phyloP scores from a whole-genome alignment of 768 basidiomycete genomes.

The Kwoniella mangroviensis region DNA sequence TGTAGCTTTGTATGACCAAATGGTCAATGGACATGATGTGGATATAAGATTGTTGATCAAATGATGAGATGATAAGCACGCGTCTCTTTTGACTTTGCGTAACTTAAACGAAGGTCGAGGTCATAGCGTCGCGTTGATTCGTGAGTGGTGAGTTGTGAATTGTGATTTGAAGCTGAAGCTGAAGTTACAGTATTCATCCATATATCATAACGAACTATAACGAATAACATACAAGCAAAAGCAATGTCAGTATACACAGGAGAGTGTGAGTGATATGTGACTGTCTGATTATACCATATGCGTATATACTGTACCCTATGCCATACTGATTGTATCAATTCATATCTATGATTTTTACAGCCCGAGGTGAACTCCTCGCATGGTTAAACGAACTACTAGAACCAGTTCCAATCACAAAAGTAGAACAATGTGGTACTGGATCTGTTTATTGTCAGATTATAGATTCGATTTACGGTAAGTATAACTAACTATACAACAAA shows the following conservation, averaged over 20 bases:
- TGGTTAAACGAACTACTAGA: constrained; percentile 92
- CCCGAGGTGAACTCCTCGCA: constrained; percentile 74
- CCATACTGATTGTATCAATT: neutral
- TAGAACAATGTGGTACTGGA: constrained; percentile 76
- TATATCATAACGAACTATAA: neutral
- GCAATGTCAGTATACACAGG: constrained; percentile 47
- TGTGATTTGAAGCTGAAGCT: too few relatives aligned
- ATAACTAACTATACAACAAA: neutral
- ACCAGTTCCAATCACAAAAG: constrained; percentile 79
- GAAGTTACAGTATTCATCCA: neutral
- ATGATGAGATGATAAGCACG: neutral
- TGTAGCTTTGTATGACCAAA: neutral
- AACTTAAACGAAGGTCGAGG: neutral
- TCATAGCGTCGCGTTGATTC: neutral
- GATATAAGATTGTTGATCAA: neutral
- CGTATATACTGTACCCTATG: neutral
- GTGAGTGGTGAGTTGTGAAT: too few relatives aligned
- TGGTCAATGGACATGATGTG: neutral
- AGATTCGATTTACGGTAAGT: constrained; percentile 89
- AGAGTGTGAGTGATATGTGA: constrained; percentile 42
- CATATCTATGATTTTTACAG: constrained; percentile 21
- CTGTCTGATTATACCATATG: neutral
- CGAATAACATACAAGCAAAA: neutral
- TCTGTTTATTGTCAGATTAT: constrained; percentile 93
- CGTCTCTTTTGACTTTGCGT: neutral